phyloP scores from a whole-genome alignment of 441 rosid genomes.

The Pelargonium cotyledonis region DNA sequence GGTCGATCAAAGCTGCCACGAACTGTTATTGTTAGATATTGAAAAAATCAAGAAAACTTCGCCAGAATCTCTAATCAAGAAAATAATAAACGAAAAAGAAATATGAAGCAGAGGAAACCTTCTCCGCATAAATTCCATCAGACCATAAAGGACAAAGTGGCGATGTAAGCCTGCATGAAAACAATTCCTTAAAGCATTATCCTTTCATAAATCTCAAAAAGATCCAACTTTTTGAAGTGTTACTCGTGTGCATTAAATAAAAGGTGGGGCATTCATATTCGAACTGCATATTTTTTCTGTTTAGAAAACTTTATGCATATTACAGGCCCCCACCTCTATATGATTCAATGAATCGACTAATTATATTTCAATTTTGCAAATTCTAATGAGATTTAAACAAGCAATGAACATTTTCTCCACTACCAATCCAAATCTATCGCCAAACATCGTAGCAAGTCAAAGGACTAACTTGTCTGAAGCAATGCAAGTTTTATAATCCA shows the following conservation, averaged over 20 bases:
- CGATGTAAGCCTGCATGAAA: slow-evolving; percentile 92
- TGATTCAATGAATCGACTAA: neutral
- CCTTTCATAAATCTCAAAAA: too few relatives aligned
- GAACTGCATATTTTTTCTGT: neutral
- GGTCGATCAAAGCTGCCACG: slow-evolving; percentile 63
- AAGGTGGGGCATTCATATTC: neutral
- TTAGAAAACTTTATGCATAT: neutral
- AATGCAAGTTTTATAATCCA: too few relatives aligned
- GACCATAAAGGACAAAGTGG: slow-evolving; percentile 85
- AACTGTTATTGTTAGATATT: slow-evolving; percentile 11
- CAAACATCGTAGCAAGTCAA: too few relatives aligned
- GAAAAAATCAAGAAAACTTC: neutral
- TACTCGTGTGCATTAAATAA: neutral
- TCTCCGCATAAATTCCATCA: slow-evolving; percentile 82
- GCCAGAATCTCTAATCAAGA: slow-evolving; percentile 9
- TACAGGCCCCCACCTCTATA: neutral
- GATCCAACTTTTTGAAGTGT: neutral
- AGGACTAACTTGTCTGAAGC: too few relatives aligned
- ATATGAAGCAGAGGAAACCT: slow-evolving; percentile 42
- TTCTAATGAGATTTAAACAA: neutral
- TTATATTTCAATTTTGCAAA: neutral
- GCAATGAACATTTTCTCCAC: too few relatives aligned
- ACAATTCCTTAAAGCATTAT: too few relatives aligned
- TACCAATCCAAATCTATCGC: too few relatives aligned
- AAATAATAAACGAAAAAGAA: neutral